Evolutionary conservation across 371 early-diverging fungal genomes (phyloP).

Genomic region (Gilbertella persicaria): DNA sequence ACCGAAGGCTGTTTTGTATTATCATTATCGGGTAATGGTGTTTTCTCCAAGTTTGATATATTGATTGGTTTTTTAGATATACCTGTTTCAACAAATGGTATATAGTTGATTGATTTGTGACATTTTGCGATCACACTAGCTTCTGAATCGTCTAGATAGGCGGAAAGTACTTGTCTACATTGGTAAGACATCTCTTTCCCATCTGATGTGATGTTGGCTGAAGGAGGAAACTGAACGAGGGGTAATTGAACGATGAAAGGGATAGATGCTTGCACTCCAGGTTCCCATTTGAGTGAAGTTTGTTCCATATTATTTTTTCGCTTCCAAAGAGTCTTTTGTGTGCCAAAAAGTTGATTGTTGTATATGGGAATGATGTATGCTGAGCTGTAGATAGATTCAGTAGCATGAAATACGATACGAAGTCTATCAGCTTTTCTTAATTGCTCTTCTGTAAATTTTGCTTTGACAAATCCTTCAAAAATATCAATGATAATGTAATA

Average conservation of each 20-base stretch:
- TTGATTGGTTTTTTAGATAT: slow-evolving; percentile 6
- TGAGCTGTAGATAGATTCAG: slow-evolving; percentile 1
- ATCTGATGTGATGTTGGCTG: slow-evolving; percentile 3
- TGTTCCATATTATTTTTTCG: neutral
- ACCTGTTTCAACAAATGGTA: slow-evolving; percentile 22
- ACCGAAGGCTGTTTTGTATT: neutral
- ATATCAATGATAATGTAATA: neutral
- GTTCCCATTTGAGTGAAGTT: neutral
- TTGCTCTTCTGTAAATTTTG: slow-evolving; percentile 4
- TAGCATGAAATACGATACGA: slow-evolving; percentile 20
- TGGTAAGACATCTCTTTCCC: slow-evolving; percentile 11
- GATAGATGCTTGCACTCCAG: neutral
- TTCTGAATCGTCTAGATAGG: slow-evolving; percentile 11
- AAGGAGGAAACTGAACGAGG: slow-evolving; percentile 25
- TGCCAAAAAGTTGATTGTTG: slow-evolving; percentile 14
- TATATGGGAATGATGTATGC: slow-evolving; percentile 1
- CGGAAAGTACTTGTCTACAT: slow-evolving; percentile 9
- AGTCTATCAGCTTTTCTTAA: slow-evolving; percentile 9
- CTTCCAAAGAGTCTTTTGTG: slow-evolving; percentile 15
- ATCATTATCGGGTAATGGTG: neutral
- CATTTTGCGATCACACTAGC: neutral
- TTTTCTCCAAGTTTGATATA: slow-evolving; percentile 1
- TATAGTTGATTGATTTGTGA: slow-evolving; percentile 6
- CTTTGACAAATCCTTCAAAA: slow-evolving; percentile 10
- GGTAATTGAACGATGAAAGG: slow-evolving; percentile 26